These are phyloP conservation scores for Polygonum maritimum DNA, from an alignment of 148 eudicot species.

Conservation along the genomic window DNA sequence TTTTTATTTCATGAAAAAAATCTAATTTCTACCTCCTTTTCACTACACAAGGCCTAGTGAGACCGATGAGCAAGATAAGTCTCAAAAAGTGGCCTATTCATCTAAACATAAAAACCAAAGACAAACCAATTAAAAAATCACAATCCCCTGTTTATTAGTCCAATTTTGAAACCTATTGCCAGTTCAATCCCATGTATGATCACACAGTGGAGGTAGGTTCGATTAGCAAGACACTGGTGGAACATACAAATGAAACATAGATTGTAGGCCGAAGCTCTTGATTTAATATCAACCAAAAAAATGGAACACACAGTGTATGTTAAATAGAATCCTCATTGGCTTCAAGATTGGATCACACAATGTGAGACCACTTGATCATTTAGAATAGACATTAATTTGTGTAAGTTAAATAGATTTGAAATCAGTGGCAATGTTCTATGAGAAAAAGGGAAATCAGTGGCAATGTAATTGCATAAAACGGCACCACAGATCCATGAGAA, in stretches of 20 bases:
- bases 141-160: background rate
- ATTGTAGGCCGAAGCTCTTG: background rate
- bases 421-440: too few species aligned
- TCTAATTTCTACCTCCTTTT: background rate
- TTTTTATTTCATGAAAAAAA: background rate
- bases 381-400: too few species aligned
- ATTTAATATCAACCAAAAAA: background rate
- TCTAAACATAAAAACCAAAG: background rate
- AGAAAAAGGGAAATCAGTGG: too few species aligned
- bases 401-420: too few species aligned
- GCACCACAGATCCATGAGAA: too few species aligned
- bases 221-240: too few species aligned
- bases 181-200: background rate
- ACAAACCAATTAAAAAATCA: background rate
- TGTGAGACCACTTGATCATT: too few species aligned
- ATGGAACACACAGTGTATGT: constrained; percentile 57
- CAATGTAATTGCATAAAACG: too few species aligned
- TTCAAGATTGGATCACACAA: too few species aligned
- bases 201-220: background rate
- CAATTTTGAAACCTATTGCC: background rate
- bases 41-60: background rate
- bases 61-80: background rate
- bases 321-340: too few species aligned
- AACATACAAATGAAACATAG: too few species aligned
- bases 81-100: background rate